Evolutionary conservation across 2,329 filamentous ascomycete species (phyloP), one percentile per base, ranked within the genome.

Genomic region (Penicillium sp.): DNA sequence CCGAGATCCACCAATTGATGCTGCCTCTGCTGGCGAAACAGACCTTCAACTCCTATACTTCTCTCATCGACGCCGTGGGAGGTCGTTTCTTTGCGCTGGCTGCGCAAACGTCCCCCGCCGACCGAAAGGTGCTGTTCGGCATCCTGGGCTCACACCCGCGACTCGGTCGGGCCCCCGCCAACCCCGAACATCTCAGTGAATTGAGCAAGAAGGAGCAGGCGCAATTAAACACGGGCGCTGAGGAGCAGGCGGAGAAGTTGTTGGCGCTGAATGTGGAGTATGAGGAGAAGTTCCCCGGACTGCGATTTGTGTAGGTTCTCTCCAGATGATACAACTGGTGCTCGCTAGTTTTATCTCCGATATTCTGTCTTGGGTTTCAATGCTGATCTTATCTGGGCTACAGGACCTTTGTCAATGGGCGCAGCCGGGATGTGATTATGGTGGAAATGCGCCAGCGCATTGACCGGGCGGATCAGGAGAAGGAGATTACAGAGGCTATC

Each of bases 401-500:
- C 65, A 88, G 85, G 47, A 91, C 94, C 19, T 97, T 97, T 75
- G 94, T 97, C 59, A 93, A 96, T 75, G 92, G 92, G 0, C 85
- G 93, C 51, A 84, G 86, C 44, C 83, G 92, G 60, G 83, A 85
- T 1, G 85, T 86, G 64, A 89, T 97, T 59, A 92, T 97, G 89
- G 83, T 86, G 65, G 89, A 97, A 71, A 96, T 97, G 91, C 85
- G 85, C 65, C 75, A 79, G 56, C 84, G 93, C 56, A 96, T 97
- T 71, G 85, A 83, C 17, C 81, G 89, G 56, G 88, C 84, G 1
- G 86, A 94, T 74, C 81, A 88, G 56, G 78, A 82, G 26, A 81
- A 81, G 17, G 93, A 97, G 79, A 86, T 92, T 64, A 76, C 81
- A 59, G 91, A 91, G 68, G 91, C 87, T 6, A 89, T 97, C 54